Percentiles rank a stretch among this genome's conserved stretches.
Evolutionary conservation across 2,329 filamentous ascomycete genomes (phyloP).

Genomic region (Teratosphaeria gauchensis): DNA sequence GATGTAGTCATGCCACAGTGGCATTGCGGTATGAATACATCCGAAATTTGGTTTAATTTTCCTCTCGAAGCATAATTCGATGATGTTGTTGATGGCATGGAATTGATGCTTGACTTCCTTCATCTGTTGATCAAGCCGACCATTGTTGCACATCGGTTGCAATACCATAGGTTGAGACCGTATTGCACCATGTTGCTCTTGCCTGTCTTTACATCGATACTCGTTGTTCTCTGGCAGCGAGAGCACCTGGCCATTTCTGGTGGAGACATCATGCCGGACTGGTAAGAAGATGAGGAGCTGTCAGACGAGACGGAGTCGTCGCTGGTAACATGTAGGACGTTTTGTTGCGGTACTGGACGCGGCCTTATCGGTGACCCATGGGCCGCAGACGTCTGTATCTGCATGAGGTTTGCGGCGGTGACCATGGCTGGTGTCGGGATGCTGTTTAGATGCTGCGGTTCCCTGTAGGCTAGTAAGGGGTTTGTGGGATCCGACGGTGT

Average conservation of each 20-base stretch:
- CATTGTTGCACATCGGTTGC: conserved; percentile 25
- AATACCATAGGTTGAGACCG: conserved; percentile 30
- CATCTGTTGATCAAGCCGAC: conserved; percentile 25
- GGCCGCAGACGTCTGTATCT: conserved; percentile 24
- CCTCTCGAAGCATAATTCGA: not conserved
- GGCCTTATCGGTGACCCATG: conserved; percentile 19
- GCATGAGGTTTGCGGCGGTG: conserved; percentile 15
- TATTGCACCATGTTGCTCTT: conserved; percentile 28
- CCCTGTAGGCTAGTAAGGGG: conserved; percentile 1
- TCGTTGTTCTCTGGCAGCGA: conserved; percentile 26
- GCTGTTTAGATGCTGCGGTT: not conserved
- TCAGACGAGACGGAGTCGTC: conserved; percentile 19
- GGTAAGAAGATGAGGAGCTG: conserved; percentile 5
- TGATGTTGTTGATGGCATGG: not conserved
- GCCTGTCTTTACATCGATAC: conserved; percentile 24
- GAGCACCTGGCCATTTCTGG: conserved; percentile 25
- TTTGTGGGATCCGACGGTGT: not conserved
- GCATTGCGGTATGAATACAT: too few relatives aligned
- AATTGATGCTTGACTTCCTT: not conserved
- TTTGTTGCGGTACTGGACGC: conserved; percentile 21
- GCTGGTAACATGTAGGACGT: conserved; percentile 24
- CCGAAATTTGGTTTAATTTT: not conserved
- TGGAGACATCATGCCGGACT: conserved; percentile 11
- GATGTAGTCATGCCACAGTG: too few relatives aligned
- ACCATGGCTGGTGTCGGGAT: not conserved